Evolutionary conservation across 2,329 filamentous ascomycete species (phyloP).

Genomic region (Thelonectria olida): DNA sequence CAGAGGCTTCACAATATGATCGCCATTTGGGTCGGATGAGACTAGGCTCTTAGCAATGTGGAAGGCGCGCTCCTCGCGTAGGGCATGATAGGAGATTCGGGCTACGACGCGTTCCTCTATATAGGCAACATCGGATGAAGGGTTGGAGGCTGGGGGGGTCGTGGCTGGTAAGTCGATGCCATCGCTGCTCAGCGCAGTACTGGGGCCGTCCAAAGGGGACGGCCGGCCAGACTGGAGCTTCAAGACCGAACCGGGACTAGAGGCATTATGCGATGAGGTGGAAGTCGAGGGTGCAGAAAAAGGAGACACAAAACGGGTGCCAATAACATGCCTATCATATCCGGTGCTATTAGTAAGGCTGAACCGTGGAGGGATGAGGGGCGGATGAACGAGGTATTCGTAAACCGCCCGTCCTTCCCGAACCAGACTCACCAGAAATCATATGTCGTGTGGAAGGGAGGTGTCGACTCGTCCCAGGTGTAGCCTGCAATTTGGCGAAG

Average conservation of each 20-base stretch:
- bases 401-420: background rate
- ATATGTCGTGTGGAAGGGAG: slow-evolving; percentile 75
- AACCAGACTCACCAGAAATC: slow-evolving; percentile 77
- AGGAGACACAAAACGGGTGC: slow-evolving; percentile 65
- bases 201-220: slow-evolving; percentile 53
- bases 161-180: slow-evolving; percentile 52
- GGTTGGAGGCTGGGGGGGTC: slow-evolving; percentile 43
- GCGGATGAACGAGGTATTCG: background rate
- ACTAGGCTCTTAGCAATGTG: slow-evolving; percentile 80
- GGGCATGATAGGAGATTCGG: slow-evolving; percentile 81
- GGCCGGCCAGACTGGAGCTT: slow-evolving; percentile 55
- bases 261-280: slow-evolving; percentile 54
- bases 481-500: slow-evolving; percentile 78
- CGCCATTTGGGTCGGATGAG: slow-evolving; percentile 75
- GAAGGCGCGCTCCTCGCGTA: slow-evolving; percentile 88
- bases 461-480: slow-evolving; percentile 74
- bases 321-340: slow-evolving; percentile 68
- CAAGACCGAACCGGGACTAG: slow-evolving; percentile 54
- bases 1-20: slow-evolving; percentile 82
- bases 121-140: slow-evolving; percentile 60
- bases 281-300: slow-evolving; percentile 60
- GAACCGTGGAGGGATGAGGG: background rate
- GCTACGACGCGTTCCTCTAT: slow-evolving; percentile 77
- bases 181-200: slow-evolving; percentile 45
- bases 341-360: slow-evolving; percentile 28